Base-by-base conservation (phyloP, 805 yeast genomes). In the Pichia deserticola region DNA sequence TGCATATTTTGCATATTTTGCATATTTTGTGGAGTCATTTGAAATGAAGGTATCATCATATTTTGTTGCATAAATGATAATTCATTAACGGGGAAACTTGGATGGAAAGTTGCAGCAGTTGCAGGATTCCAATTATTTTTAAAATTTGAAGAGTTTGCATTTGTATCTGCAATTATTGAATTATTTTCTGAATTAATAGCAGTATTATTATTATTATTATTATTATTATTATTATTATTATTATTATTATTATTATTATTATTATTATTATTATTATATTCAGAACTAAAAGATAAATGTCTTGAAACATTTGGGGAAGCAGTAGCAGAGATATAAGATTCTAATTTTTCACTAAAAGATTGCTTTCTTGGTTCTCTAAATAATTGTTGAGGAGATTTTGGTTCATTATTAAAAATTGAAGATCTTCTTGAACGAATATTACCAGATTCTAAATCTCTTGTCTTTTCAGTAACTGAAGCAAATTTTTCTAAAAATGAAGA, bases 121-220 rank as follows among this genome's bases (percentile, higher is more conserved):
- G 84, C 85, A 0, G 86, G 85, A 61, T 81, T 80, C 87, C 87
- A 82, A 56, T 79, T 77, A 57, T 69, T 75, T 40, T 59, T 60
- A 10, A 57, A 54, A 20, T 52, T 36, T 4, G 34, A 44, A 27
- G 44, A 38, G 28, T 53, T 48, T 7, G 58, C 49, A 37, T 57
- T 57, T 12, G 46, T 40, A 33, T 71, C 74, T 41, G 63, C 50
- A 25, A 60, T 55, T 8, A 60, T 53, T 0, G 73, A 66, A 46
- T 63, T 66, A 33, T 61, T 69, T 33, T 71, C 74, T 5, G 74
- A 66, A 9, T 44, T 42, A 10, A 33, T 15, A 10, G 44, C 44
- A 10, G 37, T 15, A 9, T 44, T 36, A 42, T 52, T 56, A 15
- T 13, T 33, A 27, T 11, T 4, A 40, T 40, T 46, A 4, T 32